These are phyloP conservation scores for Myxozyma mucilagina DNA, from an alignment of 805 yeast genomes.

Conservation along the genomic window DNA sequence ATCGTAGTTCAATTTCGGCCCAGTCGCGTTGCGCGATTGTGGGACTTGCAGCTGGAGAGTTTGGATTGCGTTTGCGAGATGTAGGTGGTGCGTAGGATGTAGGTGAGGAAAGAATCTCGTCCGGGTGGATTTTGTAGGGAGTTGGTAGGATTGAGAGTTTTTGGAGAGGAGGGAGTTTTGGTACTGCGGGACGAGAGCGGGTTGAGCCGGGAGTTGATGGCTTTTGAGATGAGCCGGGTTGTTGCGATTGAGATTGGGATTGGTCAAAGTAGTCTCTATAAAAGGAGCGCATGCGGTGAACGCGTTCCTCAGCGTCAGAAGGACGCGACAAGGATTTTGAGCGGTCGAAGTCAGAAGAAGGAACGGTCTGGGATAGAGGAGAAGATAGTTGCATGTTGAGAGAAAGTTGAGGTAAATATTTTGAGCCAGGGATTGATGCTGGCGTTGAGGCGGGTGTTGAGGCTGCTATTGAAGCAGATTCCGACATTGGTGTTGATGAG, in stretches of 20 bases:
- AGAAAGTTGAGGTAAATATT: neutral
- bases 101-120: slow-evolving; percentile 21
- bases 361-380: neutral
- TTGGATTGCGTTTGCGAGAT: slow-evolving; percentile 4
- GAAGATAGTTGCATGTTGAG: neutral
- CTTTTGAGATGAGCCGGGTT: neutral
- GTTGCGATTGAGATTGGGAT: neutral
- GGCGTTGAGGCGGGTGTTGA: neutral
- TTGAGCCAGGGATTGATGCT: neutral
- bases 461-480: too few species aligned
- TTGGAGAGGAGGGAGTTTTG: slow-evolving; percentile 18
- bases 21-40: slow-evolving; percentile 11
- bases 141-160: slow-evolving; percentile 30
- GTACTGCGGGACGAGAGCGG: neutral
- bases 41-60: slow-evolving; percentile 18
- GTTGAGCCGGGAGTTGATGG: neutral
- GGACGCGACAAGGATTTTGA: slow-evolving; percentile 15
- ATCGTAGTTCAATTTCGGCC: slow-evolving; percentile 18
- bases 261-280: slow-evolving; percentile 28
- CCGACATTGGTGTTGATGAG: too few species aligned
- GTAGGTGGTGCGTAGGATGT: slow-evolving; percentile 25
- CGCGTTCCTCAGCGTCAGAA: slow-evolving; percentile 23
- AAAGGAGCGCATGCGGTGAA: slow-evolving; percentile 23
- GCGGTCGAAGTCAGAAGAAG: slow-evolving; percentile 7
- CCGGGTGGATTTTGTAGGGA: slow-evolving; percentile 27